A percentile compares a stretch with the other conserved stretches of the same genome.
These are phyloP conservation scores for Colletotrichum karsti DNA, from an alignment of 2,329 filamentous ascomycete genomes.

Conservation along the genomic window DNA sequence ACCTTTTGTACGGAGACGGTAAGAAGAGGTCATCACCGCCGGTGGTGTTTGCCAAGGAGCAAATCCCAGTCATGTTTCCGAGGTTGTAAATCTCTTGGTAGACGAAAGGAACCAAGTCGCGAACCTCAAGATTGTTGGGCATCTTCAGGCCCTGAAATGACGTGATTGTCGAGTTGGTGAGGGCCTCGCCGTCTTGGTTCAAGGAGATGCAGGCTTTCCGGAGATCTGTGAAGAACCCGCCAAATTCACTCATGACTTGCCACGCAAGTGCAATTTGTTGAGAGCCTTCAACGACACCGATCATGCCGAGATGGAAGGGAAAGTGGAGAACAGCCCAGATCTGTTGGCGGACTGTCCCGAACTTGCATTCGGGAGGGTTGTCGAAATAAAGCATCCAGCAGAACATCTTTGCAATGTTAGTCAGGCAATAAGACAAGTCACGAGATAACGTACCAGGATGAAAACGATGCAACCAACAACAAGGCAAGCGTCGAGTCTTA, in stretches of 20 bases:
- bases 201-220: not conserved
- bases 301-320: slow-evolving; percentile 63
- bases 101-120: not conserved
- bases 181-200: slow-evolving; percentile 13
- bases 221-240: slow-evolving; percentile 6
- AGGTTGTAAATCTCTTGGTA: slow-evolving; percentile 16
- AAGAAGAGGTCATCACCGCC: not conserved
- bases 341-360: slow-evolving; percentile 61
- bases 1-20: not conserved
- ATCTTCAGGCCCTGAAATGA: slow-evolving; percentile 15
- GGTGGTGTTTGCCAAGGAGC: not conserved
- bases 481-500: not conserved
- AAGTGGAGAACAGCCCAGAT: slow-evolving; percentile 62
- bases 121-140: slow-evolving; percentile 9
- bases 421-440: accelerated
- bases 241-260: slow-evolving; percentile 17
- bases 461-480: slow-evolving; percentile 25
- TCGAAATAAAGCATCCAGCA: slow-evolving; percentile 67
- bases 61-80: slow-evolving; percentile 17
- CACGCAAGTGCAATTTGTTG: slow-evolving; percentile 49
- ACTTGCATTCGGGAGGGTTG: slow-evolving; percentile 57
- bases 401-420: slow-evolving; percentile 36
- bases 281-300: slow-evolving; percentile 63
- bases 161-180: not conserved
- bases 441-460: slow-evolving; percentile 17